Base-by-base conservation (phyloP, 805 yeast genomes). In the Clavispora asparagi region DNA sequence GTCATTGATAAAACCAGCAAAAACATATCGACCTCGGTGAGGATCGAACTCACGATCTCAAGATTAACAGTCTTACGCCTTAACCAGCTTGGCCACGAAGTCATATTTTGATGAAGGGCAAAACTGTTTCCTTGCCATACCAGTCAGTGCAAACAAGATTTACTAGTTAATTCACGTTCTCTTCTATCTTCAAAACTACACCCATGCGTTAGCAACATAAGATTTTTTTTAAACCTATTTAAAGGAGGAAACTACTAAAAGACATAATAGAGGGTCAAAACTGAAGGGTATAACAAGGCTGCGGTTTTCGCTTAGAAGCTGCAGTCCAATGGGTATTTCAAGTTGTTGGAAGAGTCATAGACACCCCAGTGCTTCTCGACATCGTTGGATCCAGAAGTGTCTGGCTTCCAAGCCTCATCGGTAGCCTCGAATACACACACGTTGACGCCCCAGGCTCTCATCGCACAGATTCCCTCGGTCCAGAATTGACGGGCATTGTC, bases 311-410 rank as follows among this genome's bases (percentile, higher is more conserved):
- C 30, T 42, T 44, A 57, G 50, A 67, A 69, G 44, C 57, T 49
- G 61, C 77, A 72, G 49, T 50, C 59, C 43, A 72, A 52, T 36
- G 68, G 45, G 60, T 65, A 72, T 58, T 72, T 72, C 59, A 67
- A 63, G 44, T 55, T 58, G 55, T 73, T 61, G 54, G 73, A 67
- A 48, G 77, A 56, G 56, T 80, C 83, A 74, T 83, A 87, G 49
- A 88, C 85, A 76, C 98, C 98, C 97, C 97, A 92, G 77, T 89
- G 82, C 67, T 85, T 82, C 78, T 92, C 98, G 54, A 88, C 96
- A 60, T 81, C 86, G 53, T 83, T 71, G 50, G 90, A 82, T 58
- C 91, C 95, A 47, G 94, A 84, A 48, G 95, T 82, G 65, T 80
- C 80, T 59, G 97, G 96, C 77, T 92, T 92, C 96, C 97, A 92